phyloP scores from a whole-genome alignment of 805 yeast species.

The Zygoascus biomembranicola region DNA sequence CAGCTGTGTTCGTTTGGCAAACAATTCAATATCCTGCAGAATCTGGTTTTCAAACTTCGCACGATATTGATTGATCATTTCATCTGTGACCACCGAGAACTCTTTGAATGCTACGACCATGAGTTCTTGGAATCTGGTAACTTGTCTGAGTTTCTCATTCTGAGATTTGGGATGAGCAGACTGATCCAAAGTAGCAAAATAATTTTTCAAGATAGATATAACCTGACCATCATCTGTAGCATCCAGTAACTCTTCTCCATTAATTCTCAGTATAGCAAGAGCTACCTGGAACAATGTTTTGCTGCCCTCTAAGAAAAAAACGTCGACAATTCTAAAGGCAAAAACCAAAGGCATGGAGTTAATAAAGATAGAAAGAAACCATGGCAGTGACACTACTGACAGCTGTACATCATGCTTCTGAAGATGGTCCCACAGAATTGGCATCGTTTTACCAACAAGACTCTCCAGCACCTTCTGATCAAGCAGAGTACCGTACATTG shows the following conservation, averaged over 20 bases:
- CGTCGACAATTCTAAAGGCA: slow-evolving; percentile 87
- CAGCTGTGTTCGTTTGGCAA: slow-evolving; percentile 86
- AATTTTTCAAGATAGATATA: slow-evolving; percentile 74
- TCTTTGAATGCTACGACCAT: slow-evolving; percentile 90
- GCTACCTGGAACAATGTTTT: slow-evolving; percentile 88
- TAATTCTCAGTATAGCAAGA: slow-evolving; percentile 77
- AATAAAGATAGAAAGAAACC: slow-evolving; percentile 87
- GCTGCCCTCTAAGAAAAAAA: slow-evolving; percentile 84
- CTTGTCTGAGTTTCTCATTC: slow-evolving; percentile 52
- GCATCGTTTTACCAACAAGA: slow-evolving; percentile 82
- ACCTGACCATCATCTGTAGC: slow-evolving; percentile 91
- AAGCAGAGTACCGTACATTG: slow-evolving; percentile 93
- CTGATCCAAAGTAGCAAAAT: slow-evolving; percentile 68
- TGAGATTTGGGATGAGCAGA: slow-evolving; percentile 68
- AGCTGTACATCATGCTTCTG: slow-evolving; percentile 75
- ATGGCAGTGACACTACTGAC: slow-evolving; percentile 87
- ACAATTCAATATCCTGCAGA: slow-evolving; percentile 76
- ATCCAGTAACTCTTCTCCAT: slow-evolving; percentile 72
- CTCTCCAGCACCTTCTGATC: slow-evolving; percentile 93
- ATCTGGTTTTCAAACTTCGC: slow-evolving; percentile 66
- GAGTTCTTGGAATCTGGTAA: slow-evolving; percentile 82
- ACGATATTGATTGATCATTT: slow-evolving; percentile 60
- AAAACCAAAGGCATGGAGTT: slow-evolving; percentile 91
- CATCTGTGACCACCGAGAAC: slow-evolving; percentile 72
- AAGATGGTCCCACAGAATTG: slow-evolving; percentile 78